Percentiles rank a stretch among this genome's conserved stretches.
Conservation (phyloP, 2,329 filamentous ascomycete species). For the Fusarium sp. region DNA sequence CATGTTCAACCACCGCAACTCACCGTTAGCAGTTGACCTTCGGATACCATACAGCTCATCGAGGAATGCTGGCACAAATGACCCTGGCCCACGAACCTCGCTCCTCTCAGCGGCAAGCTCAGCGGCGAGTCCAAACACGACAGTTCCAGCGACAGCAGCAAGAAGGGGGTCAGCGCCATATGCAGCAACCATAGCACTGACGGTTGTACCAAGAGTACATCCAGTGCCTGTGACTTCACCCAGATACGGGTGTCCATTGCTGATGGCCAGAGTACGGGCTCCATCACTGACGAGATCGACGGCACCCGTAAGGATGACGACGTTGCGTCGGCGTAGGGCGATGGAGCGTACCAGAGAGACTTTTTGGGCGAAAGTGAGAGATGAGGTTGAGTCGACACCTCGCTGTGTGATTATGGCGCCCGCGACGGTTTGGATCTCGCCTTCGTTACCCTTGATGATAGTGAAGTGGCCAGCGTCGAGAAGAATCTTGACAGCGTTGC, state of each 20-base stretch:
- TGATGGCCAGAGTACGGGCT: constrained; percentile 70
- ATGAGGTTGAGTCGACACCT: constrained; percentile 84
- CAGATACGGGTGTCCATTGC: constrained; percentile 80
- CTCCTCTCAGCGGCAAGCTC: constrained; percentile 73
- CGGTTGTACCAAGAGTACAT: constrained; percentile 84
- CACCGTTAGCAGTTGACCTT: constrained; percentile 58
- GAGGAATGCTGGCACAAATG: constrained; percentile 86
- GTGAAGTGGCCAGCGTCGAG: constrained; percentile 81
- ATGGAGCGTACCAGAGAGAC: constrained; percentile 72
- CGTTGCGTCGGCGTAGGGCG: constrained; percentile 69
- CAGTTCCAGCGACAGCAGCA: constrained; percentile 76
- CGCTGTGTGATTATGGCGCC: constrained; percentile 71
- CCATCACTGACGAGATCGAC: constrained; percentile 85
- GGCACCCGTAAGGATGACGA: constrained; percentile 85
- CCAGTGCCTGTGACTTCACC: constrained; percentile 82
- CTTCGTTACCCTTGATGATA: constrained; percentile 94
- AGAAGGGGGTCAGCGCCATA: constrained; percentile 72
- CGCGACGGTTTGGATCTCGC: constrained; percentile 81
- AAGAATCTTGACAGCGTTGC: constrained; percentile 76
- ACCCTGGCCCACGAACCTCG: constrained; percentile 82
- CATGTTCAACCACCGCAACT: constrained; percentile 62
- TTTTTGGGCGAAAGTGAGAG: constrained; percentile 61
- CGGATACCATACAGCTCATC: constrained; percentile 72
- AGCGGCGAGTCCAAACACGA: constrained; percentile 81
- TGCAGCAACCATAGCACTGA: constrained; percentile 80